Evolutionary conservation across 331 rosid species (phyloP).

Genomic region (Stylosanthes scabra): DNA sequence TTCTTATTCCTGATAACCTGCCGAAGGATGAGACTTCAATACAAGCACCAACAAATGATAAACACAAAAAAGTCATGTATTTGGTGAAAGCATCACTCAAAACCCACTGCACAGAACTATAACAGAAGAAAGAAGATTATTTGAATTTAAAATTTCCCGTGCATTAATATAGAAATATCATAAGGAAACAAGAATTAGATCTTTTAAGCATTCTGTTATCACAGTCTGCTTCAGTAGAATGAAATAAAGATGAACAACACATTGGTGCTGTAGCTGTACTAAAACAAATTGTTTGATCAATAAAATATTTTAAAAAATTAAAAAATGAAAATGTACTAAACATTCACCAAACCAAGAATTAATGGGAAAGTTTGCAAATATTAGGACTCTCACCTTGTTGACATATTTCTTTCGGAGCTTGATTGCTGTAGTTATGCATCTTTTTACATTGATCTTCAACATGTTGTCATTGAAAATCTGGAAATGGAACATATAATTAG

Average conservation of each 20-base stretch:
- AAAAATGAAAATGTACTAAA: conserved; percentile 17
- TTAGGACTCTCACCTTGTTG: conserved; percentile 66
- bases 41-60: conserved; percentile 31
- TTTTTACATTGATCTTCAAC: conserved; percentile 80
- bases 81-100: conserved; percentile 15
- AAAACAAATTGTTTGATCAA: conserved; percentile 15
- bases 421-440: conserved; percentile 76
- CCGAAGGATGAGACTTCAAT: conserved; percentile 40
- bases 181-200: conserved; percentile 14
- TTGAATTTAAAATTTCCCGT: conserved; percentile 2
- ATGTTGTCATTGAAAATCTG: conserved; percentile 92
- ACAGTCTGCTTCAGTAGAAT: conserved; percentile 21
- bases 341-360: conserved; percentile 15
- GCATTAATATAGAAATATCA: conserved; percentile 23
- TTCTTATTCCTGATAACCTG: conserved; percentile 76
- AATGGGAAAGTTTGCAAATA: conserved; percentile 21
- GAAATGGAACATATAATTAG: conserved; percentile 32
- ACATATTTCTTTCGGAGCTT: conserved; percentile 87
- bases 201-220: conserved; percentile 2
- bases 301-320: background rate
- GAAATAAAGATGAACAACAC: conserved; percentile 24
- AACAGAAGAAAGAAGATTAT: conserved; percentile 36
- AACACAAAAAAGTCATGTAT: conserved; percentile 18
- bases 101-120: conserved; percentile 16
- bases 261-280: background rate